Base-by-base conservation (phyloP, 2,329 filamentous ascomycete genomes). In the Chrysoporthe austroafricana region DNA sequence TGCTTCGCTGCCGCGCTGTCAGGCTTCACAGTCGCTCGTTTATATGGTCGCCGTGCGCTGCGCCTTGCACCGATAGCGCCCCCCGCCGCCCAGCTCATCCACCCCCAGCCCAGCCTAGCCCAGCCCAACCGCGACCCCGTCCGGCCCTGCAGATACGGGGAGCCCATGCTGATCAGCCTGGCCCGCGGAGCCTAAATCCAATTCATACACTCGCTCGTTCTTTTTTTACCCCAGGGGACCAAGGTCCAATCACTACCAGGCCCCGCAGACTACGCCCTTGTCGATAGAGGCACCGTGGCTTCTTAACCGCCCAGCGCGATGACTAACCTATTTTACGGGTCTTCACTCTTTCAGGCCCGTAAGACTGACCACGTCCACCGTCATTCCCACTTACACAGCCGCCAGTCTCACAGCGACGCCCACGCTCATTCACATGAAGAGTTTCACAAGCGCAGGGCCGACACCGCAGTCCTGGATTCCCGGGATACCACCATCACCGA, bases 331-430 rank as follows among this genome's bases (percentile, higher is more conserved):
- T 76, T 74, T 72, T 78, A 76, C 76, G 80, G 79, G 79, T 77
- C 81, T 81, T 82, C 81, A 82, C 80, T 83, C 78, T 73, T 79
- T 81, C 81, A 83, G 81, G 76, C 80, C 78, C 81, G 78, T 73
- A 72, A 72, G 66, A 74, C 68, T 72, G 72, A 77, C 66, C 67
- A 74, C 70, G 65, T 42, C 52, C 68, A 67, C 64, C 67, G 61
- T 74, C 77, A 78, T 73, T 77, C 61, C 43, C 71, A 68, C 67
- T 66, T 68, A 60, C 70, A 73, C 46, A 66, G 70, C 63, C 73
- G 59, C 69, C 70, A 72, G 65, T 61, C 52, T 63, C 70, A 72
- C 66, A 52, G 44, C 58, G 58, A 66, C 63, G 32, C 32, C 59
- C 71, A 75, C 71, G 70, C 72, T 74, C 74, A 73, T 70, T 74